Conservation (phyloP, 2,329 filamentous ascomycete genomes). For the Ophiostoma piceae region DNA sequence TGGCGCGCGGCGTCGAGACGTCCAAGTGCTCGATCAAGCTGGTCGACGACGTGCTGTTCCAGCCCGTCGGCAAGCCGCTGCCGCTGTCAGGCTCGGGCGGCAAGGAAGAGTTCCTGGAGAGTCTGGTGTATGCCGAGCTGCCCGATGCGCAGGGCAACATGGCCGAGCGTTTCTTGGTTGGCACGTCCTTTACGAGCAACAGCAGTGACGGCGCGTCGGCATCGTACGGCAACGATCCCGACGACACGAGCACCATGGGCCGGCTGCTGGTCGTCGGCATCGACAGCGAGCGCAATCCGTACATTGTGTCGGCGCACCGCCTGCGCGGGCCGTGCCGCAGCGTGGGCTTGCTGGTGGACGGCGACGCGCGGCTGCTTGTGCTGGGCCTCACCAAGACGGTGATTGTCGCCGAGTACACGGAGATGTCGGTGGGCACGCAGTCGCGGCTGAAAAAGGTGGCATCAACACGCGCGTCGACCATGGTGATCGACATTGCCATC, state of each 20-base stretch:
- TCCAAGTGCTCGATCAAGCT: constrained; percentile 78
- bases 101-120: constrained; percentile 69
- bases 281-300: constrained; percentile 66
- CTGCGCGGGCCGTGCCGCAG: constrained; percentile 78
- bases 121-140: constrained; percentile 72
- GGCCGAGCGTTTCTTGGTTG: constrained; percentile 81
- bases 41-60: constrained; percentile 85
- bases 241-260: constrained; percentile 11
- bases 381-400: constrained; percentile 88
- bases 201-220: constrained; percentile 34
- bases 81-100: constrained; percentile 47
- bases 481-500: constrained; percentile 74
- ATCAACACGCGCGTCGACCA: constrained; percentile 56
- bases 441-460: constrained; percentile 7
- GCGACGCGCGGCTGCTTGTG: constrained; percentile 59
- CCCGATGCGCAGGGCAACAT: constrained; percentile 50
- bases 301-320: constrained; percentile 61
- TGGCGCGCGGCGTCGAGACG: constrained; percentile 66
- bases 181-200: constrained; percentile 71
- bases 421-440: background rate
- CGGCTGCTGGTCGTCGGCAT: constrained; percentile 55
- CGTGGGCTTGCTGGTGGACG: constrained; percentile 65
- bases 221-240: constrained; percentile 76
- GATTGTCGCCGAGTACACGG: constrained; percentile 49
- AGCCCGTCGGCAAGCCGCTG: constrained; percentile 65